A percentile compares a stretch with the other conserved stretches of the same genome.
Conservation (phyloP, 192 early-diverging fungal species). For the Coemansia sp. region DNA sequence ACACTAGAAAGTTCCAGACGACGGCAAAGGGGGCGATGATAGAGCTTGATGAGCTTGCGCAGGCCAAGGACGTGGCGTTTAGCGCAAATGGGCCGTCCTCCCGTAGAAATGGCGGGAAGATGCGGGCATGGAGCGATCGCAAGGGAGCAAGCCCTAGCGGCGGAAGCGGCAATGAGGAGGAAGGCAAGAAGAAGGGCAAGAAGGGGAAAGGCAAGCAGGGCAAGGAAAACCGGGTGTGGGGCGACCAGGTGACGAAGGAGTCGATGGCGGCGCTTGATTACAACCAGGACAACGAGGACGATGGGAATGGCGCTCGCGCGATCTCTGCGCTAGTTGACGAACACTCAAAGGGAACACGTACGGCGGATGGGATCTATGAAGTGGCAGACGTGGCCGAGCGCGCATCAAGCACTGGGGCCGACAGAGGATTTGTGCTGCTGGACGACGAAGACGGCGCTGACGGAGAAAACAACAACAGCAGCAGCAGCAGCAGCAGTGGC, state of each 20-base stretch:
- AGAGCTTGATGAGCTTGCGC: conserved; percentile 49
- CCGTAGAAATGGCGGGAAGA: conserved; percentile 22
- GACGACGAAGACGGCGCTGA: conserved; percentile 57
- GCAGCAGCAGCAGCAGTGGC: conserved; percentile 32
- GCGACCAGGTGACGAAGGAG: conserved; percentile 56
- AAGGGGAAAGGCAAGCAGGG: conserved; percentile 48
- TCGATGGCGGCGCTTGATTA: conserved; percentile 54
- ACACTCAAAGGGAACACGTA: conserved; percentile 60
- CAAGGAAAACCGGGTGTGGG: conserved; percentile 75
- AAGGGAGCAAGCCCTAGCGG: conserved; percentile 6
- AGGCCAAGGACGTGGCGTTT: conserved; percentile 20
- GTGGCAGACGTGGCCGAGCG: conserved; percentile 69
- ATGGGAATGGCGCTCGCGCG: conserved; percentile 7
- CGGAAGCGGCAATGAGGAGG: conserved; percentile 8
- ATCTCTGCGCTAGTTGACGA: conserved; percentile 58
- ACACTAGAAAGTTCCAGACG: conserved; percentile 72
- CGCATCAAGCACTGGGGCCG: conserved; percentile 47
- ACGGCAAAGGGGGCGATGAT: conserved; percentile 61
- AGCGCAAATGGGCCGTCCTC: conserved; percentile 10
- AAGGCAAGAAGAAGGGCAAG: conserved; percentile 39
- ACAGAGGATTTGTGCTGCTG: conserved; percentile 45
- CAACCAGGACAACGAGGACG: conserved; percentile 21
- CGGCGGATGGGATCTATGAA: conserved; percentile 72
- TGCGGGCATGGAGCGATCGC: conserved; percentile 40
- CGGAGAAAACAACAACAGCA: conserved; percentile 51